These are phyloP conservation scores for Aspergillus diversus DNA, from an alignment of 495 filamentous ascomycete species.

Conservation along the genomic window DNA sequence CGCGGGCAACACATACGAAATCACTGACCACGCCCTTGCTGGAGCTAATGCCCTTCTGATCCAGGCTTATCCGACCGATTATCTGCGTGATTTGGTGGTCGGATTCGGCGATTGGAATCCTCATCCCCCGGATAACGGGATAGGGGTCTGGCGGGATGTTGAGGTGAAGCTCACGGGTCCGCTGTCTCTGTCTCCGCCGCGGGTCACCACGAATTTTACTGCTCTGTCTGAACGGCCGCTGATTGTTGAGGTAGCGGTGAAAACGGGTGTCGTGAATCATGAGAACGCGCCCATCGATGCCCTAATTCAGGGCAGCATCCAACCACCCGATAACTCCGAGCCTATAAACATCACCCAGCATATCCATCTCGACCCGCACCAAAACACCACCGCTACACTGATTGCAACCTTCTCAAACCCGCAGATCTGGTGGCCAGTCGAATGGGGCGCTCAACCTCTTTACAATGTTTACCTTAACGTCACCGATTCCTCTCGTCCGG, in stretches of 20 bases:
- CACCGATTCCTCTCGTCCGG: constrained; percentile 23
- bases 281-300: constrained; percentile 41
- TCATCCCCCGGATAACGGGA: constrained; percentile 60
- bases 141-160: constrained; percentile 65
- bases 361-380: constrained; percentile 41
- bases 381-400: constrained; percentile 42
- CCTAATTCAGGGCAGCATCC: constrained; percentile 42
- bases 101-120: constrained; percentile 72
- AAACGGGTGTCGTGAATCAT: constrained; percentile 53
- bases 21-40: constrained; percentile 45
- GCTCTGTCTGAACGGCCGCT: constrained; percentile 23
- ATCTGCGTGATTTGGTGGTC: constrained; percentile 59
- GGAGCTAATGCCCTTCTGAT: constrained; percentile 56
- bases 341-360: constrained; percentile 28
- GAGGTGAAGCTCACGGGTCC: constrained; percentile 61
- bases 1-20: constrained; percentile 56
- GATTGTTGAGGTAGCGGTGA: constrained; percentile 45
- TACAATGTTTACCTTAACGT: constrained; percentile 57
- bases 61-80: constrained; percentile 59
- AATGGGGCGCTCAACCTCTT: constrained; percentile 74
- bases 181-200: constrained; percentile 52
- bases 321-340: constrained; percentile 24
- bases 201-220: constrained; percentile 51
- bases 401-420: constrained; percentile 53
- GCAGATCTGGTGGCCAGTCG: constrained; percentile 76